Evolutionary conservation across 345 rosid genomes (phyloP).

Genomic region (Brassica incana): DNA sequence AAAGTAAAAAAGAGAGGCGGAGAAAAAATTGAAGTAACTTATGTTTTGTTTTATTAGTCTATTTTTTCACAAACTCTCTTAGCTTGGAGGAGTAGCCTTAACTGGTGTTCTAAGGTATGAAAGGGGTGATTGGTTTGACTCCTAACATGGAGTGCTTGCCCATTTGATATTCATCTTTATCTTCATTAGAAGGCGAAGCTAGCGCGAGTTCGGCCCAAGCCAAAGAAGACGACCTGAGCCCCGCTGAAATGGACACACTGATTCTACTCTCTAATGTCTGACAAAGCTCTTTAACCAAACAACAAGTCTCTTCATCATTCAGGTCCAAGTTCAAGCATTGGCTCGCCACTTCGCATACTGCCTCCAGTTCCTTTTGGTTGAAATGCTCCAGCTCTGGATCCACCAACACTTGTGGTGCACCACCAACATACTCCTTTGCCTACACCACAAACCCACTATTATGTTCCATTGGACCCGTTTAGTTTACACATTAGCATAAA

Average conservation of each 20-base stretch:
- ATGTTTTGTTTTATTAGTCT: no score
- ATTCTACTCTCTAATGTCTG: conserved; percentile 63
- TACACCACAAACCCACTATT: conserved; percentile 34
- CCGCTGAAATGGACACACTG: conserved; percentile 66
- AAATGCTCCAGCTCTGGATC: conserved; percentile 90
- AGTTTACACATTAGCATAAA: not conserved
- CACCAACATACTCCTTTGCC: conserved; percentile 80
- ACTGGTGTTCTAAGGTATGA: no score
- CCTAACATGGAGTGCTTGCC: not conserved
- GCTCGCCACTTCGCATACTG: conserved; percentile 70
- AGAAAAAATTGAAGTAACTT: no score
- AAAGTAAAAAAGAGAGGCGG: no score
- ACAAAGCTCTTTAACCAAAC: conserved; percentile 50
- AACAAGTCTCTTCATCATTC: conserved; percentile 29
- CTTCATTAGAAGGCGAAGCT: conserved; percentile 50
- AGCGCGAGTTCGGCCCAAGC: conserved; percentile 98
- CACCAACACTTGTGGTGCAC: conserved; percentile 60
- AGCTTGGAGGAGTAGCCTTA: no score
- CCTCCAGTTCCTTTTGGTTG: conserved; percentile 66
- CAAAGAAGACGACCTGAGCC: conserved; percentile 71
- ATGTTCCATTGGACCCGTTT: not conserved
- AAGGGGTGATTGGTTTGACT: no score
- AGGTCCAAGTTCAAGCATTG: conserved; percentile 62
- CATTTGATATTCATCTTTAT: conserved; percentile 19
- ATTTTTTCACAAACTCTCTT: no score